Base-by-base conservation (phyloP, 495 filamentous ascomycete species). In the Lepidopterella palustris region DNA sequence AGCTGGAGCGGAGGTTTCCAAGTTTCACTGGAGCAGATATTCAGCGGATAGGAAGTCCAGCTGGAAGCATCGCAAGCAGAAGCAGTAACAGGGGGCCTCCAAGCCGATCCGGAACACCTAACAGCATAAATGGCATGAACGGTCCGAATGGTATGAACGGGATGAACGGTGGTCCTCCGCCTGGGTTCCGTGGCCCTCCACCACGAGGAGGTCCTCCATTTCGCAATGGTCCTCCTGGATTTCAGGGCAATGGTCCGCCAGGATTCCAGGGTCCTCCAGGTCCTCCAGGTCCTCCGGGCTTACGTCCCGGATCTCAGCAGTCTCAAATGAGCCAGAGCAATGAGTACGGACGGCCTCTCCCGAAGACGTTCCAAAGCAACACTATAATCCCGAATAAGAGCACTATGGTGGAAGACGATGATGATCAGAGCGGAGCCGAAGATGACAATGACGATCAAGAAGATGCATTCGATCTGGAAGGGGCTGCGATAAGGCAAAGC, bases 371-470 rank as follows among this genome's bases (percentile, higher is more conserved):
- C 63, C 92, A 97, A 72, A 92, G 88, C 68, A 97, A 93, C 67
- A 96, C 89, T 0, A 95, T 97, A 61, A 85, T 97, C 24, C 95
- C 93, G 5, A 97, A 96, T 65, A 98, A 97, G 73, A 95, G 92
- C 65, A 97, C 90, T 0, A 90, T 98, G 87, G 87, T 97, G 15
- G 93, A 98, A 70, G 93, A 98, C 72, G 93, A 96, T 61, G 92
- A 95, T 61, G 87, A 91, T 65, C 76, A 74, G 56, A 79, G 73
- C 50, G 78, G 77, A 1, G 70, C 65, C 13, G 81, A 84, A 20
- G 86, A 87, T 57, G 74, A 79, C 51, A 84, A 87, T 56, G 81
- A 85, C 70, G 79, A 83, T 60, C 80, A 81, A 26, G 47, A 50
- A 81, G 84, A 87, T 73, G 77, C 85, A 29, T 87, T 88, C 74